phyloP scores from a whole-genome alignment of 805 yeast species.

The Diddensiella santjacobensis region DNA sequence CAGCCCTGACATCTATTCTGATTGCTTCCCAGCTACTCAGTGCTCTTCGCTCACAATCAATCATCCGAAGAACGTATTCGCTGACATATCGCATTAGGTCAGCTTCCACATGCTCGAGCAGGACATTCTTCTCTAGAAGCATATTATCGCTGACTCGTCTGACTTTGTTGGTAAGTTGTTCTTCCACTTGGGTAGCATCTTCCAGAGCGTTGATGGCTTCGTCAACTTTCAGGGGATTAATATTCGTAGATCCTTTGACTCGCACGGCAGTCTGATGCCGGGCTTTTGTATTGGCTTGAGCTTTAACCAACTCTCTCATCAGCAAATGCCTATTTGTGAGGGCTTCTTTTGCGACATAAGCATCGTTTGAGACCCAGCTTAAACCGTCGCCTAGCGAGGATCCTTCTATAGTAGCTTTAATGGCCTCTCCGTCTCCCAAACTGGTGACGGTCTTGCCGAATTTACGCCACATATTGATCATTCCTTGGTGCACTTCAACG shows the following conservation, averaged over 20 bases:
- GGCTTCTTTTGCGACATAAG: slow-evolving; percentile 86
- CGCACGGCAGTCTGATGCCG: slow-evolving; percentile 68
- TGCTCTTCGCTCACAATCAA: slow-evolving; percentile 82
- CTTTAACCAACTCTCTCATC: slow-evolving; percentile 81
- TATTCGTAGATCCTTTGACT: slow-evolving; percentile 65
- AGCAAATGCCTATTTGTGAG: slow-evolving; percentile 86
- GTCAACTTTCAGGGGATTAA: slow-evolving; percentile 85
- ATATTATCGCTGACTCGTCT: slow-evolving; percentile 82
- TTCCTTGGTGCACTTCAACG: slow-evolving; percentile 61
- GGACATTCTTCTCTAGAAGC: slow-evolving; percentile 64
- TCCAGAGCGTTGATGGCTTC: slow-evolving; percentile 81
- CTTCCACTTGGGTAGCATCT: slow-evolving; percentile 71
- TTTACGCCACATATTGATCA: slow-evolving; percentile 74
- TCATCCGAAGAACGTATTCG: slow-evolving; percentile 60
- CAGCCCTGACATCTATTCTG: slow-evolving; percentile 66
- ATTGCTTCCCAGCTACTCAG: slow-evolving; percentile 68
- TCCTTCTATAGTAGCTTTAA: slow-evolving; percentile 65
- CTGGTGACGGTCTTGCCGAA: slow-evolving; percentile 64
- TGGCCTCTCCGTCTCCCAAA: slow-evolving; percentile 72
- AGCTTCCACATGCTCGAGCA: slow-evolving; percentile 54
- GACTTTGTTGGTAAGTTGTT: slow-evolving; percentile 69
- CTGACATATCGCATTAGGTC: slow-evolving; percentile 54
- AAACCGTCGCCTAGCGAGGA: slow-evolving; percentile 77
- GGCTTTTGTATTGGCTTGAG: slow-evolving; percentile 67
- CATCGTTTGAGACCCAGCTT: slow-evolving; percentile 61